Base-by-base conservation (phyloP, 257 asterid genomes). In the Thymus quinquecostatus region DNA sequence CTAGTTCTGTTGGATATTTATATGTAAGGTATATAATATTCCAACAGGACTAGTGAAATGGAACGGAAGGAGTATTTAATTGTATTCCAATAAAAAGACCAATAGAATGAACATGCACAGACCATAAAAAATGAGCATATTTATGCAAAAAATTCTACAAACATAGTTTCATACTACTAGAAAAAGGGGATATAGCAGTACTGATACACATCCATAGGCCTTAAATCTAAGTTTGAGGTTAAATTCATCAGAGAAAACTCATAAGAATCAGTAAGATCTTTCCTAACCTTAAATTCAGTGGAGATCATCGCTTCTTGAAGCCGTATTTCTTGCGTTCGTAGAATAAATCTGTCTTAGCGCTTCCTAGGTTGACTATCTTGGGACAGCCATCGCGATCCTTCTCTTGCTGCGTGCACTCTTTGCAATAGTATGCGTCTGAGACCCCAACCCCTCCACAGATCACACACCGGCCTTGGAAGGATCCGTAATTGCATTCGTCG, bases 241-340 rank as follows among this genome's bases (percentile, higher is more conserved):
- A 40, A 47, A 63, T 38, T 53, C 33, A 74, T 71, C 53, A 21
- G 53, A 62, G 12, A 54, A 29, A 62, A 56, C 48, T n/a, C 67
- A 51, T 44, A 28, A 54, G 48, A 38, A 40, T n/a, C 34, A 48
- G 45, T 33, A 66, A 2, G 50, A 4, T 2, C 29, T 40, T 48
- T 4, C 69, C 47, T 21, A 53, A 30, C 40, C 34, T 21, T 10
- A 10, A 28, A 43, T 34, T 11, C 30, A 11, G 45, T 68, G 27
- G 11, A 1, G 50, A 67, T 86, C 88, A 91, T 78, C 96, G 72
- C 78, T 91, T 91, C 82, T 91, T 91, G 71, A 91, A 91, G 27
- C 97, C 97, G 74, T 88, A 91, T 67, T 91, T 91, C 68, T 91
- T 91, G n/a, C 95, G 92, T 73, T 91, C 96, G 5, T 91, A 91